Base-by-base conservation (phyloP, 169 alveolate genomes). In the Plasmodium vivax region DNA sequence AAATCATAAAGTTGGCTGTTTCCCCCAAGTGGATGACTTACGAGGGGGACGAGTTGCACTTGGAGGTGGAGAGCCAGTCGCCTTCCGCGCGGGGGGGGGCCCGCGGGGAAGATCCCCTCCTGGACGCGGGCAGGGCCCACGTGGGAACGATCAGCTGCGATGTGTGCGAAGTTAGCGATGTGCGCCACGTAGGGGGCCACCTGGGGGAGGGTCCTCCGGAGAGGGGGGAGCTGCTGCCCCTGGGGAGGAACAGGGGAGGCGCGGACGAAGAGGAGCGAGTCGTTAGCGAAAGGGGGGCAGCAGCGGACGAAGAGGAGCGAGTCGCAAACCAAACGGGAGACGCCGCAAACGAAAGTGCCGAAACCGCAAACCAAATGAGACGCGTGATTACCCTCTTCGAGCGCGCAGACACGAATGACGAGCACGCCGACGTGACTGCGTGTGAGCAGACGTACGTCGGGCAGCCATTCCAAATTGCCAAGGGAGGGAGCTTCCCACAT, bases 1-100 rank as follows among this genome's bases (percentile, higher is more conserved):
- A 85, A 27, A 74, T 85, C 27, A 23, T 85, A 0, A 85, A 85
- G 47, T 10, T 85, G 36, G 93, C 93, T 3, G 0, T 85, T 8
- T 72, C 93, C 0, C 93, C 93, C 0, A 85, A 85, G 23, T 85
- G 93, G 93, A 72, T 85, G 85, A 34, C 56, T 19, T 62, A 85
- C 58, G 84, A 85, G 23, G 93, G 75, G 47, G 45, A 43, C 0
- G 54, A 84, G 14, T 8, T 19, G 34, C 2, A 62, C 36, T 5
- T 62, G 27, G 19, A 62, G 3, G 34, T 62, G 34, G 30, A 3
- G 1, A n/a, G 6, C 75, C 27, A 62, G 5, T 3, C 10, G 3
- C 36, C 1, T 7, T n/a, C 0, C 19, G 32, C 38, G 14, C 38
- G 10, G 23, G 23, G 0, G 36, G 54, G 9, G 8, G 14, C 8